Conservation (phyloP, 2,329 filamentous ascomycete genomes). For the Arthrobotrys iridis region DNA sequence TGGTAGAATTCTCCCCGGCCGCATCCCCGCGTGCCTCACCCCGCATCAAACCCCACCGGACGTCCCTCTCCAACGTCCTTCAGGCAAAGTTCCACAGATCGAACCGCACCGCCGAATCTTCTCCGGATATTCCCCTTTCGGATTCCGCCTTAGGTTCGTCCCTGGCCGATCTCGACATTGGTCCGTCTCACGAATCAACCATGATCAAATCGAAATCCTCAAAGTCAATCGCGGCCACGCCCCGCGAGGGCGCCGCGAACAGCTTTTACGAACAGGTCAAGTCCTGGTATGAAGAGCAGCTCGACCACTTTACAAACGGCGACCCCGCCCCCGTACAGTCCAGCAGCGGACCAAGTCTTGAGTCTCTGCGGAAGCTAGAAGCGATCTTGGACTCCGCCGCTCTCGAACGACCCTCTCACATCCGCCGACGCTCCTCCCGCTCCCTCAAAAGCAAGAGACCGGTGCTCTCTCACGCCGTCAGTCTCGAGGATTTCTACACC, state of each 20-base stretch:
- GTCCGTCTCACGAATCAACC: conserved; percentile 35
- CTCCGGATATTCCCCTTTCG: conserved; percentile 40
- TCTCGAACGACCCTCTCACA: conserved; percentile 34
- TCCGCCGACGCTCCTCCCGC: conserved; percentile 39
- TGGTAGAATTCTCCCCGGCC: conserved; percentile 35
- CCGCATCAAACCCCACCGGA: conserved; percentile 41
- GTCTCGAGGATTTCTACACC: conserved; percentile 47
- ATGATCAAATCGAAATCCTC: conserved; percentile 24
- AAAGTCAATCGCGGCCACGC: conserved; percentile 28
- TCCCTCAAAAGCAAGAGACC: conserved; percentile 30
- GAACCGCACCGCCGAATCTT: conserved; percentile 38
- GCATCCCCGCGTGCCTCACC: conserved; percentile 44
- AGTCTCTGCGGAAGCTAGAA: conserved; percentile 39
- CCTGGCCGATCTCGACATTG: conserved; percentile 45
- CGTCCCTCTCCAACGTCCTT: conserved; percentile 34
- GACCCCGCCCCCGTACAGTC: not conserved
- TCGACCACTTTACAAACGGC: conserved; percentile 6
- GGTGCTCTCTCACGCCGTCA: conserved; percentile 16
- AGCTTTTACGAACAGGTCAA: conserved; percentile 49
- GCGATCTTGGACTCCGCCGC: conserved; percentile 44
- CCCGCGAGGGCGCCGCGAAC: conserved; percentile 18
- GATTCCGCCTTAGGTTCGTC: conserved; percentile 44
- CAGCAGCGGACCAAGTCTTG: conserved; percentile 2
- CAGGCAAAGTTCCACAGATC: conserved; percentile 32
- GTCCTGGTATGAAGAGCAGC: conserved; percentile 44